Evolutionary conservation across 768 basidiomycete genomes (phyloP).

Genomic region (Mycena filopes): DNA sequence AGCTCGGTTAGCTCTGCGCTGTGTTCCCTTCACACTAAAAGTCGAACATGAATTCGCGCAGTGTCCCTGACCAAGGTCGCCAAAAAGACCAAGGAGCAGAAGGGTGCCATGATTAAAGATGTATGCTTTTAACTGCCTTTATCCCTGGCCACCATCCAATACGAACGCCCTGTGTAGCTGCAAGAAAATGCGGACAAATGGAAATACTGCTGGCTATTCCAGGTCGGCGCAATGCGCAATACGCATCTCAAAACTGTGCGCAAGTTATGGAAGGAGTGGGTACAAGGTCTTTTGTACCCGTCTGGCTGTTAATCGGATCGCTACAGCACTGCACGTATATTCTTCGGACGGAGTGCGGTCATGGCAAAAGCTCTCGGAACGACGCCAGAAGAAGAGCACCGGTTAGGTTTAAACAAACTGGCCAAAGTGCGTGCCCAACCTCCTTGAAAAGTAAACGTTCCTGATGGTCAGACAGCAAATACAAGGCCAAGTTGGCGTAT

Average conservation of each 20-base stretch:
- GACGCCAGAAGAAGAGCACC: constrained; percentile 88
- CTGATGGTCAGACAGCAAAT: constrained; percentile 69
- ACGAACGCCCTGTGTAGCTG: constrained; percentile 58
- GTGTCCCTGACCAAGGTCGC: constrained; percentile 94
- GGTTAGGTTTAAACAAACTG: constrained; percentile 79
- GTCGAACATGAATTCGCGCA: constrained; percentile 44
- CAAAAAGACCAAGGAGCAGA: constrained; percentile 94
- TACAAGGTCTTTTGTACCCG: constrained; percentile 18
- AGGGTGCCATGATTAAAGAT: constrained; percentile 83
- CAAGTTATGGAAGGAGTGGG: constrained; percentile 92
- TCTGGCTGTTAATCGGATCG: constrained; percentile 8
- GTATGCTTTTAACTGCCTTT: constrained; percentile 51
- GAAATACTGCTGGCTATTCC: constrained; percentile 95
- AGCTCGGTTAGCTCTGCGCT: constrained; percentile 72
- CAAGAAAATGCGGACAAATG: constrained; percentile 89
- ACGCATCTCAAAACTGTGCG: constrained; percentile 93
- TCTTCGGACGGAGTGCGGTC: constrained; percentile 87
- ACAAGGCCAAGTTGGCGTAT: constrained; percentile 92
- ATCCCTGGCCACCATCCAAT: constrained; percentile 14
- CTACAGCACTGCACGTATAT: constrained; percentile 85
- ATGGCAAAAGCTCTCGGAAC: constrained; percentile 97
- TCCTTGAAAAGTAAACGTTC: neutral
- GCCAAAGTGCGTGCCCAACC: constrained; percentile 65
- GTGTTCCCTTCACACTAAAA: constrained; percentile 16
- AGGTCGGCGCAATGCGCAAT: constrained; percentile 96